A percentile compares a stretch with the other conserved stretches of the same genome.
Evolutionary conservation across 2,329 filamentous ascomycete genomes (phyloP).

Genomic region (Fusarium sp.): DNA sequence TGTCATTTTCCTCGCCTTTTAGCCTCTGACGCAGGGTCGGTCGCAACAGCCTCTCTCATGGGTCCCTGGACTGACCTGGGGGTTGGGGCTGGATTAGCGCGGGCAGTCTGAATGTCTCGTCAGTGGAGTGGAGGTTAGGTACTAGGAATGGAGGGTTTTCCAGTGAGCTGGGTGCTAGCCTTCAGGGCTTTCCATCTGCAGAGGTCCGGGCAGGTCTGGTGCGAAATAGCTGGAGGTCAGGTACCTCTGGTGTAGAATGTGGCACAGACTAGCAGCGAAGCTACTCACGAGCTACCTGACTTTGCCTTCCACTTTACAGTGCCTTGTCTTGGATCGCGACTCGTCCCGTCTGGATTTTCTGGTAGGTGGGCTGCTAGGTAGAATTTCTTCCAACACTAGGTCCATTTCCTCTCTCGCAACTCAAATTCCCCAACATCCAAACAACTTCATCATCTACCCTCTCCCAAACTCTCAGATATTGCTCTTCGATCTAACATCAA

Average conservation of each 20-base stretch:
- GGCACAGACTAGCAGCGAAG: background rate
- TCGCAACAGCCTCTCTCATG: slow-evolving; percentile 18
- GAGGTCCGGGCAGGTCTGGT: background rate
- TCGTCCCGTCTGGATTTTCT: slow-evolving; percentile 20
- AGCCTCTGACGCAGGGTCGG: slow-evolving; percentile 27
- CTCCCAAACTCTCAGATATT: slow-evolving; percentile 9
- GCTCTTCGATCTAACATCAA: background rate
- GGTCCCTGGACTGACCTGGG: slow-evolving; percentile 15
- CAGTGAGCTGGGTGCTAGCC: slow-evolving; percentile 16
- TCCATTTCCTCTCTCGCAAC: slow-evolving; percentile 34
- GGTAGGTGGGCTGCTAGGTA: slow-evolving; percentile 33
- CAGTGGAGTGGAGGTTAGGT: background rate
- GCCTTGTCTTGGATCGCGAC: background rate
- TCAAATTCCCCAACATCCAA: slow-evolving; percentile 30
- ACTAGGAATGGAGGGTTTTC: slow-evolving; percentile 25
- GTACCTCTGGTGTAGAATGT: slow-evolving; percentile 10
- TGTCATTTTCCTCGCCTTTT: slow-evolving; percentile 10
- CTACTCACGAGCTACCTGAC: slow-evolving; percentile 7
- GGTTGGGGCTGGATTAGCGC: slow-evolving; percentile 15
- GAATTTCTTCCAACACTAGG: slow-evolving; percentile 33
- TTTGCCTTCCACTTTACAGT: background rate
- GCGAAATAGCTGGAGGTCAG: background rate
- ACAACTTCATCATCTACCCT: slow-evolving; percentile 14
- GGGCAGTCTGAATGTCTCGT: background rate
- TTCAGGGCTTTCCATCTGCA: slow-evolving; percentile 24